Evolutionary conservation across 2,329 filamentous ascomycete genomes (phyloP).

Genomic region (Aurifilum marmelostoma): DNA sequence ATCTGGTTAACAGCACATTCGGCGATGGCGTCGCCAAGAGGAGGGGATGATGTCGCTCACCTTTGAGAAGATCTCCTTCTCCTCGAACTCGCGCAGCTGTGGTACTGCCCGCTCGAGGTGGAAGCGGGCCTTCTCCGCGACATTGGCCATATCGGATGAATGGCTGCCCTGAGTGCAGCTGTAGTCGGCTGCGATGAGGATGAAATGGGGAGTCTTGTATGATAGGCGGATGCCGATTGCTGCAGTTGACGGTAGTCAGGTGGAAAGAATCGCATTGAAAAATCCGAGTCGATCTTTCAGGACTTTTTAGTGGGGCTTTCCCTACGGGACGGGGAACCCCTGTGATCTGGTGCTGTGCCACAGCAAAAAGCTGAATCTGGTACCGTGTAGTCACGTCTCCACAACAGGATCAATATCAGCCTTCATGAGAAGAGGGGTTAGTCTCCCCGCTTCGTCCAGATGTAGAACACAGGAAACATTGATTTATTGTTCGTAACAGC

Average conservation of each 20-base stretch:
- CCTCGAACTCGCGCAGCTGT: conserved; percentile 88
- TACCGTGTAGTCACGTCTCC: neutral
- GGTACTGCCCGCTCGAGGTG: conserved; percentile 91
- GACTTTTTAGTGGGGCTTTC: conserved; percentile 27
- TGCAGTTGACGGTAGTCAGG: neutral
- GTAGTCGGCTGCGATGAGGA: neutral
- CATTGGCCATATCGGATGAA: conserved; percentile 68
- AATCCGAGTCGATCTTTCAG: conserved; percentile 9
- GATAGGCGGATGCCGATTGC: neutral
- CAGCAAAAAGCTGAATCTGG: no score
- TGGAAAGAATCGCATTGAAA: conserved; percentile 16
- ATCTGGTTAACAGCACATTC: neutral
- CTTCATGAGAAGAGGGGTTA: neutral
- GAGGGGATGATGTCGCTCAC: conserved; percentile 45
- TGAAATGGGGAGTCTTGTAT: neutral
- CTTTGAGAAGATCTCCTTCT: conserved; percentile 87
- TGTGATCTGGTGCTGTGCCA: neutral
- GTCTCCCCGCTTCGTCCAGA: neutral
- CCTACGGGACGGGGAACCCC: neutral
- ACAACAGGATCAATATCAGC: no score
- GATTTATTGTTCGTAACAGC: neutral
- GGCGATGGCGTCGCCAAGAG: conserved; percentile 13
- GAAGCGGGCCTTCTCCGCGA: conserved; percentile 92
- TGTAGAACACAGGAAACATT: neutral
- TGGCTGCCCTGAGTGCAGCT: neutral